These are phyloP conservation scores for Mycena vulgaris DNA, from an alignment of 768 basidiomycete genomes.

Conservation along the genomic window DNA sequence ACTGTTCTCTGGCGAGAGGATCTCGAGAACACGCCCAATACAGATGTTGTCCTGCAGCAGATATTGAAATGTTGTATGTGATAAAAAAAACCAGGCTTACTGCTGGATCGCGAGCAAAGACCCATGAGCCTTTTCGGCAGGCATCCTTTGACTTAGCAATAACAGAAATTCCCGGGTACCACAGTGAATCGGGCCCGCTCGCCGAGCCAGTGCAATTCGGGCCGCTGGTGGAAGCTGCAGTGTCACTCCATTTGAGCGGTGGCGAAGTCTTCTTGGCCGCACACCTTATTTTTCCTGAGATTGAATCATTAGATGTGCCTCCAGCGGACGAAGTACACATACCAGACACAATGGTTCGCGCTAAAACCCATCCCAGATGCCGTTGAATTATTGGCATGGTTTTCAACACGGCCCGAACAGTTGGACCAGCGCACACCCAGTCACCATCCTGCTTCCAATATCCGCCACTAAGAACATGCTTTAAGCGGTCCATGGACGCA, in stretches of 20 bases:
- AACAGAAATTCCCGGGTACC: neutral
- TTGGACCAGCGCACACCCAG: slow-evolving; percentile 37
- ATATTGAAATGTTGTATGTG: neutral
- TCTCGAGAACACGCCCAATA: neutral
- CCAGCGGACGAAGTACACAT: too few relatives aligned
- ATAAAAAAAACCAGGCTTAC: neutral
- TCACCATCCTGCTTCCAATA: slow-evolving; percentile 42
- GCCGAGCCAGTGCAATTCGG: too few relatives aligned
- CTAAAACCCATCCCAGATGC: slow-evolving; percentile 38
- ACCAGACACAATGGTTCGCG: neutral
- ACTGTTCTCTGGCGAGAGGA: neutral
- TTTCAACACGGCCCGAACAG: slow-evolving; percentile 29
- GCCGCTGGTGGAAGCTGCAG: too few relatives aligned
- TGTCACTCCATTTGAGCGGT: too few relatives aligned
- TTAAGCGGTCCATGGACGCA: slow-evolving; percentile 46
- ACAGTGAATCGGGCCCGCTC: too few relatives aligned
- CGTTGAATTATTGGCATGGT: slow-evolving; percentile 34
- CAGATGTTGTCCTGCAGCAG: neutral
- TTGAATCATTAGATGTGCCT: too few relatives aligned
- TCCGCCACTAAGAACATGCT: slow-evolving; percentile 51
- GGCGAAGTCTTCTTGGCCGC: too few relatives aligned
- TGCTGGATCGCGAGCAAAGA: neutral
- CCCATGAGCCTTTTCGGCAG: slow-evolving; percentile 2
- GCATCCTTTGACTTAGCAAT: neutral
- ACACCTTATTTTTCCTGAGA: neutral